Base-by-base conservation (phyloP, 805 yeast species). In the Starmera caribaea region DNA sequence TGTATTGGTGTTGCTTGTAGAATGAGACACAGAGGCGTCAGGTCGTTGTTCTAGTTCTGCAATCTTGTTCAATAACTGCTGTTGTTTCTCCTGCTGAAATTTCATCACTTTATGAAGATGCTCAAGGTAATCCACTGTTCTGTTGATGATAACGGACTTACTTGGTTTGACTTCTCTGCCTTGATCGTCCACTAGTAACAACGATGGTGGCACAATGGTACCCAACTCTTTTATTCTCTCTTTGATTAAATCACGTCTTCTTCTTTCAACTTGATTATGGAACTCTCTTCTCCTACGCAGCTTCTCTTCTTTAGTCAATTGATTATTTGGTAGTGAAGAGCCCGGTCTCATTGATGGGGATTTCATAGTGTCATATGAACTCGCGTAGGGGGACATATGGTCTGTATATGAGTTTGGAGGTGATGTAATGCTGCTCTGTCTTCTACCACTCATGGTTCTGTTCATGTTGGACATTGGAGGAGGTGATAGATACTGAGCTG, bases 221-320 rank as follows among this genome's bases (percentile, higher is more conserved):
- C 95, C 90, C 51, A 89, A 65, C 50, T 86, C 95, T 55, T 82
- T 81, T 45, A 89, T 88, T 51, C 85, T 78, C 53, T 84, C 94
- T 57, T 89, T 88, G 53, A 89, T 89, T 49, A 86, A 68, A 58
- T 90, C 97, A 45, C 97, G 71, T 54, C 97, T 73, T 49, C 96
- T 71, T 51, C 96, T 72, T 59, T 89, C 97, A 5, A 89, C 97
- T 1, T 95, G 96, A 55, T 89, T 89, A 59, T 89, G 97, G 45
- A 87, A 80, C 55, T 88, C 96, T 43, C 95, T 66, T 45, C 96
- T 71, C 45, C 95, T 71, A 44, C 77, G 74, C 39, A 83, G 58
- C 53, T 82, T 83, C 43, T 81, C 87, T 39, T 82, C 94, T 51
- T 76, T 77, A 4, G 73, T 59, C 31, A 71, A 41, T 38, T 51